Base-by-base conservation (phyloP, 2,329 filamentous ascomycete species). In the Aureobasidium subglaciale region DNA sequence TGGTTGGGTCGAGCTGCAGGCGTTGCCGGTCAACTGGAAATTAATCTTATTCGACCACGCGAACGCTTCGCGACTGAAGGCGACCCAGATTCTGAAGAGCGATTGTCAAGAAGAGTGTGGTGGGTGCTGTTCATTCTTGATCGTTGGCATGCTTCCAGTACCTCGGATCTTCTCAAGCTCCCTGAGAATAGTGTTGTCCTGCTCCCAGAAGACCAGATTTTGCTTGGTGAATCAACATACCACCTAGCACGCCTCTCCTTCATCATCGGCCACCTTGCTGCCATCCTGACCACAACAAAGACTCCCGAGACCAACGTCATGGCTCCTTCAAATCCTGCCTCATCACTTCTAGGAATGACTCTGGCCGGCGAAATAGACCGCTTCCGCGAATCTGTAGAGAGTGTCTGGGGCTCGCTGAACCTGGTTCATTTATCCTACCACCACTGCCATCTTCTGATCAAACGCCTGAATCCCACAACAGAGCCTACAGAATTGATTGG, bases 91-190 rank as follows among this genome's bases (percentile, higher is more conserved):
- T 79, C 78, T 18, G 81, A 85, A 41, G 81, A 84, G 48, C 80
- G 81, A 16, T 71, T 88, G 4, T 78, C 78, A 1, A 74, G 84
- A 49, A 78, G 84, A 40, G 78, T 85, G 16, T 90, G 86, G 86
- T 88, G 84, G 83, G 81, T 82, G 13, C 71, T 90, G 30, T 79
- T 88, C 42, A 77, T 86, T 59, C 78, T 90, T 60, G 86, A 90
- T 63, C 79, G 85, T 15, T 90, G 85, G 84, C 82, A 88, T 65
- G 83, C 86, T 4, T 78, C 83, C n/a, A 83, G 82, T 20, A 85
- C 80, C 4, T 82, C 80, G 11, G 82, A 78, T 59, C 82, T 84
- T 3, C 63, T 82, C 11, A 75, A 84, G 57, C 82, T 90, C 56
- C 81, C 80, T 1, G 80, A 86, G 61, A 77, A 80, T 58, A 81